Evolutionary conservation across 2,329 filamentous ascomycete genomes (phyloP).

Genomic region (Penicillium sclerotigenum): DNA sequence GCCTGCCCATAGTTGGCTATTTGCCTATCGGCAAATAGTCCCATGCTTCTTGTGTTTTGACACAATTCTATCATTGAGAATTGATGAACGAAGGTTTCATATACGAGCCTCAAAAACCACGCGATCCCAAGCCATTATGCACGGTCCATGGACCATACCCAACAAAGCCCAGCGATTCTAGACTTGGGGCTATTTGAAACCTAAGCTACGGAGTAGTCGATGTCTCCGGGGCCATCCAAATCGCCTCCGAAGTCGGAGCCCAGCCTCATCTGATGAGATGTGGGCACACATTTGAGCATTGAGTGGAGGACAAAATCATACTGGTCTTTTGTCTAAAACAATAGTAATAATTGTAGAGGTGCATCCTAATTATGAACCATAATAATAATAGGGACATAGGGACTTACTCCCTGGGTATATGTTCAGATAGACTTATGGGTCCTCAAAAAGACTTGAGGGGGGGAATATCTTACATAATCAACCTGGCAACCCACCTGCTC

Average conservation of each 20-base stretch:
- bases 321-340: background rate
- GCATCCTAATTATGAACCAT: background rate
- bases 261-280: background rate
- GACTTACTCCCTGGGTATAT: too few relatives aligned
- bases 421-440: too few relatives aligned
- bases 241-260: conserved; percentile 9
- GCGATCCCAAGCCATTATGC: background rate
- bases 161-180: background rate
- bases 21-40: conserved; percentile 5
- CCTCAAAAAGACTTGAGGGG: too few relatives aligned
- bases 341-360: background rate
- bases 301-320: background rate
- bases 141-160: background rate
- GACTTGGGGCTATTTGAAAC: background rate
- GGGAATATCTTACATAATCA: conserved; percentile 7
- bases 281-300: background rate
- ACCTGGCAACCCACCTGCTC: background rate
- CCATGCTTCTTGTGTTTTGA: background rate
- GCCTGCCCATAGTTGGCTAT: conserved; percentile 8
- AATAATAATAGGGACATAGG: background rate
- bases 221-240: background rate
- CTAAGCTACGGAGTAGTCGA: background rate
- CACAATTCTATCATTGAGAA: background rate
- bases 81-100: background rate
- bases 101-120: conserved; percentile 4